Evolutionary conservation across 2,329 filamentous ascomycete species (phyloP).

Genomic region (Bipolaris oryzae): DNA sequence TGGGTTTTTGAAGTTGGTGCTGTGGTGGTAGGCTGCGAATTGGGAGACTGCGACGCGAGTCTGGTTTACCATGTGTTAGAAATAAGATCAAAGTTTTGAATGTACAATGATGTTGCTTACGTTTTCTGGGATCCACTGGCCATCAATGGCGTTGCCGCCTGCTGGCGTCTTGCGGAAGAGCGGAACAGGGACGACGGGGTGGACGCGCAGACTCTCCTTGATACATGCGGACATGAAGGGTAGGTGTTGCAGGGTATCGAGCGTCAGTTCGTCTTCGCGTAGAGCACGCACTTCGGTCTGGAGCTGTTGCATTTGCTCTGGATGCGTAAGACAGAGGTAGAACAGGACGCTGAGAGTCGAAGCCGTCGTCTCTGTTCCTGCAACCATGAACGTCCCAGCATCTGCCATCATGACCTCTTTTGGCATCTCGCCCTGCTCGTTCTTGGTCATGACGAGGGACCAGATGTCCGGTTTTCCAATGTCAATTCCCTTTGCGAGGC

Average conservation of each 20-base stretch:
- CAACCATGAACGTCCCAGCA: slow-evolving; percentile 32
- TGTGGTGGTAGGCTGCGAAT: neutral
- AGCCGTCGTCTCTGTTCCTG: slow-evolving; percentile 39
- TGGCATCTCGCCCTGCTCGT: slow-evolving; percentile 21
- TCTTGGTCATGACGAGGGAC: slow-evolving; percentile 41
- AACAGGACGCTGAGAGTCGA: slow-evolving; percentile 32
- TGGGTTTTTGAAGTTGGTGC: neutral
- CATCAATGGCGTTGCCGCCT: slow-evolving; percentile 36
- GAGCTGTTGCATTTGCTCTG: slow-evolving; percentile 21
- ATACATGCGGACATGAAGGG: slow-evolving; percentile 52
- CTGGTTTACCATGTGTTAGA: neutral
- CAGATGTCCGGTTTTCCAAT: slow-evolving; percentile 45
- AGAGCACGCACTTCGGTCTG: slow-evolving; percentile 28
- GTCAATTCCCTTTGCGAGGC: slow-evolving; percentile 9
- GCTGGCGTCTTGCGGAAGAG: slow-evolving; percentile 36
- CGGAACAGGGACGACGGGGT: slow-evolving; percentile 38
- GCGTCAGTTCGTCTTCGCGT: slow-evolving; percentile 7
- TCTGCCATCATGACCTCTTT: slow-evolving; percentile 39
- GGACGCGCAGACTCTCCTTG: slow-evolving; percentile 50
- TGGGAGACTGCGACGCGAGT: neutral
- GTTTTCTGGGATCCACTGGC: slow-evolving; percentile 40
- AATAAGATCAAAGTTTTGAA: too few relatives aligned
- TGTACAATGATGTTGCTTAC: slow-evolving; percentile 12
- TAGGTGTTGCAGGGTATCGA: slow-evolving; percentile 31
- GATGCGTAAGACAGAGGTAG: slow-evolving; percentile 35